Conservation (phyloP, 805 yeast species). For the Wickerhamiella kazuoi region DNA sequence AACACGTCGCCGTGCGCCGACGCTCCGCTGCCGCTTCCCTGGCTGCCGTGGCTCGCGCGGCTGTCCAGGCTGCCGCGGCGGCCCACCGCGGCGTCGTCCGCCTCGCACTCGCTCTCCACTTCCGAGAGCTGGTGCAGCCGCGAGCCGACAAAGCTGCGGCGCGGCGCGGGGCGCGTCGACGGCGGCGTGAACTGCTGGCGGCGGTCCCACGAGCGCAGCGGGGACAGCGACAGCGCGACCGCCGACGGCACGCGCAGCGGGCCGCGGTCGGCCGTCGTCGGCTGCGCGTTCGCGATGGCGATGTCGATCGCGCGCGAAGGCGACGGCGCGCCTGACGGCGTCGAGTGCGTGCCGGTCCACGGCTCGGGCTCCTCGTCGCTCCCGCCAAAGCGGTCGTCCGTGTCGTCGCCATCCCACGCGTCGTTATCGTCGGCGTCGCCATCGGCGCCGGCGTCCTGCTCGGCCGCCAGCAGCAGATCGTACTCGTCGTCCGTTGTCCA, state of each 20-base stretch:
- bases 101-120: slow-evolving; percentile 2
- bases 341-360: background rate
- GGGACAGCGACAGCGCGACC: slow-evolving; percentile 10
- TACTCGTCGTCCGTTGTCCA: slow-evolving; percentile 74
- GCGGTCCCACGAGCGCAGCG: slow-evolving; percentile 13
- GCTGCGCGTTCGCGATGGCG: background rate
- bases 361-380: background rate
- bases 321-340: background rate
- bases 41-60: background rate
- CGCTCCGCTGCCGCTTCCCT: too few relatives aligned
- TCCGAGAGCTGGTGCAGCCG: slow-evolving; percentile 8
- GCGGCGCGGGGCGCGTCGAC: slow-evolving; percentile 2
- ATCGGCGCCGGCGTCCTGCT: background rate
- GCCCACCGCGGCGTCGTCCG: slow-evolving; percentile 4
- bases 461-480: slow-evolving; percentile 19
- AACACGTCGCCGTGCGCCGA: background rate
- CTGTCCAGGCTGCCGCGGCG: slow-evolving; percentile 1
- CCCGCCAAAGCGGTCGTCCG: background rate
- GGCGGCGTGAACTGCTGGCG: slow-evolving; percentile 16
- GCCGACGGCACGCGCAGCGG: slow-evolving; percentile 15
- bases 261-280: slow-evolving; percentile 3
- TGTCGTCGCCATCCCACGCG: background rate
- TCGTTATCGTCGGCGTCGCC: background rate
- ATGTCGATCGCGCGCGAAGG: background rate
- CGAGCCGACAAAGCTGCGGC: background rate